Evolutionary conservation across 768 basidiomycete species (phyloP).

Genomic region (Hypsizygus marmoreus): DNA sequence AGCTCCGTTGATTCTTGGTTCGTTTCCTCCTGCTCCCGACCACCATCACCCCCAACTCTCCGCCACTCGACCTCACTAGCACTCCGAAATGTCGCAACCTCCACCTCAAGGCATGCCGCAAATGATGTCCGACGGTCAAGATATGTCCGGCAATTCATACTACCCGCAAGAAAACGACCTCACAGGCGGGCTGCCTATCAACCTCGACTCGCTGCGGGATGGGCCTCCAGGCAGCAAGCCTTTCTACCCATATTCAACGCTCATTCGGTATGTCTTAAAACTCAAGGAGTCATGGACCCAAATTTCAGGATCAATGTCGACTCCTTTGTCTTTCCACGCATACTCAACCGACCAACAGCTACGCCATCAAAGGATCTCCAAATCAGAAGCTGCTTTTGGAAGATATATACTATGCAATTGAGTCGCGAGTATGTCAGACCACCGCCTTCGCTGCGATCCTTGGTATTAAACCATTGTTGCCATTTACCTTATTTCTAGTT

Average conservation of each 20-base stretch:
- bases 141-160: slow-evolving; percentile 63
- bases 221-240: slow-evolving; percentile 89
- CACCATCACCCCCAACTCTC: slow-evolving; percentile 46
- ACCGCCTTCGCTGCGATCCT: slow-evolving; percentile 2
- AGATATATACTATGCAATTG: slow-evolving; percentile 91
- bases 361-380: slow-evolving; percentile 90
- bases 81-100: slow-evolving; percentile 45
- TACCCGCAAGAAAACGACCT: slow-evolving; percentile 79
- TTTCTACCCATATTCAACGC: slow-evolving; percentile 88
- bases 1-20: slow-evolving; percentile 44
- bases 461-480: not conserved
- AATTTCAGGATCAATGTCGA: slow-evolving; percentile 15
- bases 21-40: slow-evolving; percentile 45
- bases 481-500: slow-evolving; percentile 50
- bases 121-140: slow-evolving; percentile 64
- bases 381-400: slow-evolving; percentile 84
- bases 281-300: not conserved
- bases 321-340: slow-evolving; percentile 6
- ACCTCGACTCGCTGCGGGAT: slow-evolving; percentile 83
- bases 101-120: slow-evolving; percentile 61
- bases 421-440: slow-evolving; percentile 67
- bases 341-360: slow-evolving; percentile 45
- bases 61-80: slow-evolving; percentile 28
- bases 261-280: slow-evolving; percentile 69
- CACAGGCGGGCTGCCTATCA: slow-evolving; percentile 82